Evolutionary conservation across 306 rosid species (phyloP).

Genomic region (Comarum palustre): DNA sequence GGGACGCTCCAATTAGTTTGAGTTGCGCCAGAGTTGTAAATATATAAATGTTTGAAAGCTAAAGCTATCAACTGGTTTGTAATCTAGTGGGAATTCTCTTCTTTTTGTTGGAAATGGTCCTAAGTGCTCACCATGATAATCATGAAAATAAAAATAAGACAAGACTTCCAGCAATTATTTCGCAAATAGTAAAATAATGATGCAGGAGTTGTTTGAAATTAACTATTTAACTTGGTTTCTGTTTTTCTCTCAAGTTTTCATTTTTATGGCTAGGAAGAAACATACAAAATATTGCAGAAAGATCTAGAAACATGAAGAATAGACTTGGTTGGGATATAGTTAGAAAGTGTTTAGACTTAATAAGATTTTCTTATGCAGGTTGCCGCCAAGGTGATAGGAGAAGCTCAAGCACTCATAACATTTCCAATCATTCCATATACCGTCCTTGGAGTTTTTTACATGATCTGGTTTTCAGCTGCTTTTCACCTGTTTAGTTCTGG

Average conservation of each 20-base stretch:
- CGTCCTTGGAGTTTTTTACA: constrained; percentile 84
- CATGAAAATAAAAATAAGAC: neutral
- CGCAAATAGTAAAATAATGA: neutral
- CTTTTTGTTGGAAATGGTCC: neutral
- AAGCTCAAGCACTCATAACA: constrained; percentile 78
- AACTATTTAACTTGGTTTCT: constrained; percentile 1
- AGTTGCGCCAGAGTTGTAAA: neutral
- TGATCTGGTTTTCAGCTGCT: constrained; percentile 86
- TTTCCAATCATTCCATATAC: constrained; percentile 77
- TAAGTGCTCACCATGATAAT: neutral
- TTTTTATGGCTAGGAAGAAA: neutral
- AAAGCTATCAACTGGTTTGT: neutral
- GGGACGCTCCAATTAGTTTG: neutral
- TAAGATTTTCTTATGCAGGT: constrained; percentile 44
- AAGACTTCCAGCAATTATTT: neutral
- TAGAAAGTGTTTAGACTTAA: neutral
- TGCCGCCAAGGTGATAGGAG: constrained; percentile 93
- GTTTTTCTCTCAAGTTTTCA: neutral
- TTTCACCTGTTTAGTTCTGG: constrained; percentile 90
- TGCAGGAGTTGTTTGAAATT: neutral
- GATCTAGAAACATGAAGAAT: neutral
- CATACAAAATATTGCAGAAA: neutral
- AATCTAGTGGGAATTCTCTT: neutral
- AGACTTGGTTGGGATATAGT: neutral
- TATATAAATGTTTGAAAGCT: neutral